These are phyloP conservation scores for Beauveria caledonica DNA, from an alignment of 2,329 filamentous ascomycete genomes.

Conservation along the genomic window DNA sequence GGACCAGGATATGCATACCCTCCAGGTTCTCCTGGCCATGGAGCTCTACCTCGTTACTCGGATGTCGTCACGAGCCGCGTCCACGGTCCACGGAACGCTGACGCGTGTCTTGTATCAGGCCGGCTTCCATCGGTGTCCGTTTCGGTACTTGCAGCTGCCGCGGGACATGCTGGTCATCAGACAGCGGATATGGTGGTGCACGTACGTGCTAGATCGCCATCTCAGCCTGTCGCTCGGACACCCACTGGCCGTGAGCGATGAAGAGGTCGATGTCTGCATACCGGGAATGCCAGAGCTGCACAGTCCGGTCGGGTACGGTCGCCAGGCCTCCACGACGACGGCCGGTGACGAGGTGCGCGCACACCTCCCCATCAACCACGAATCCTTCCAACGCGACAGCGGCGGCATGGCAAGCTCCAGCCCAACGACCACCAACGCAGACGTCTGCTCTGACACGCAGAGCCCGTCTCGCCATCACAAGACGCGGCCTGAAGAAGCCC, in stretches of 20 bases:
- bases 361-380: slow-evolving; percentile 13
- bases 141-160: slow-evolving; percentile 38
- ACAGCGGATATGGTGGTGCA: slow-evolving; percentile 33
- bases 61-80: slow-evolving; percentile 40
- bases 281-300: slow-evolving; percentile 21
- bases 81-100: slow-evolving; percentile 38
- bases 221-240: slow-evolving; percentile 29
- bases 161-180: slow-evolving; percentile 23
- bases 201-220: slow-evolving; percentile 29
- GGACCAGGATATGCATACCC: slow-evolving; percentile 34
- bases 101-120: slow-evolving; percentile 39
- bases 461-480: slow-evolving; percentile 11
- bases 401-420: background rate
- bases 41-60: slow-evolving; percentile 39
- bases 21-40: slow-evolving; percentile 40
- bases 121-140: slow-evolving; percentile 43
- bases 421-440: background rate
- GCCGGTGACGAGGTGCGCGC: slow-evolving; percentile 9
- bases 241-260: slow-evolving; percentile 26
- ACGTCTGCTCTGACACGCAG: background rate
- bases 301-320: slow-evolving; percentile 9
- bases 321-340: background rate
- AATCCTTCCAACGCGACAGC: background rate
- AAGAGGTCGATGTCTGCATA: slow-evolving; percentile 30
- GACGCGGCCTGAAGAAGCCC: slow-evolving; percentile 9